phyloP scores from a whole-genome alignment of 2,329 filamentous ascomycete species.

The Orbilia brochopaga region DNA sequence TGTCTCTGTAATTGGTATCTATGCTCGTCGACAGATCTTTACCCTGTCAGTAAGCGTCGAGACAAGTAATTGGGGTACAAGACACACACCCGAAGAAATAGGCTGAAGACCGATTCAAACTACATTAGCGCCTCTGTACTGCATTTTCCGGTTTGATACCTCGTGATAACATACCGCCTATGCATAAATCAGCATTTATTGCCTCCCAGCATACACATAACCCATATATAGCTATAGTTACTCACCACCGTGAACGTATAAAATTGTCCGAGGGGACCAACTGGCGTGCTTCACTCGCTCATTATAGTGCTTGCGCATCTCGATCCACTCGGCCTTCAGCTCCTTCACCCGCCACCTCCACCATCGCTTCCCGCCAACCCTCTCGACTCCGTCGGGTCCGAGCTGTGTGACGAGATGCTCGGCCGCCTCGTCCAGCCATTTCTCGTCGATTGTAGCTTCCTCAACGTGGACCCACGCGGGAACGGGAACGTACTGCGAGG shows the following conservation, averaged over 20 bases:
- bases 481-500: constrained; percentile 85
- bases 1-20: constrained; percentile 98
- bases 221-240: not conserved
- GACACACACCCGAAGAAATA: constrained; percentile 44
- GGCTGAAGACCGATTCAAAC: constrained; percentile 5
- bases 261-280: constrained; percentile 76
- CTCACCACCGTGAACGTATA: constrained; percentile 80
- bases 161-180: constrained; percentile 23
- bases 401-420: constrained; percentile 73
- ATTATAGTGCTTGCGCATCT: constrained; percentile 84
- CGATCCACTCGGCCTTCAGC: constrained; percentile 89
- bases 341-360: constrained; percentile 74
- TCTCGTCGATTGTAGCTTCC: constrained; percentile 68
- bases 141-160: not conserved
- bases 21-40: constrained; percentile 85
- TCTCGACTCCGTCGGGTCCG: constrained; percentile 74
- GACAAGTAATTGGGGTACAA: not conserved
- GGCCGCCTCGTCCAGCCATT: constrained; percentile 71
- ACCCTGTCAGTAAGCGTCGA: constrained; percentile 5
- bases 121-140: constrained; percentile 4
- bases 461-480: constrained; percentile 87
- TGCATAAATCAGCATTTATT: constrained; percentile 18
- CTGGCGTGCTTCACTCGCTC: constrained; percentile 70
- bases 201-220: not conserved
- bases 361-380: constrained; percentile 82